These are phyloP conservation scores for Schizochytrium sp. DNA, from an alignment of 108 stramenopile species.

Conservation along the genomic window DNA sequence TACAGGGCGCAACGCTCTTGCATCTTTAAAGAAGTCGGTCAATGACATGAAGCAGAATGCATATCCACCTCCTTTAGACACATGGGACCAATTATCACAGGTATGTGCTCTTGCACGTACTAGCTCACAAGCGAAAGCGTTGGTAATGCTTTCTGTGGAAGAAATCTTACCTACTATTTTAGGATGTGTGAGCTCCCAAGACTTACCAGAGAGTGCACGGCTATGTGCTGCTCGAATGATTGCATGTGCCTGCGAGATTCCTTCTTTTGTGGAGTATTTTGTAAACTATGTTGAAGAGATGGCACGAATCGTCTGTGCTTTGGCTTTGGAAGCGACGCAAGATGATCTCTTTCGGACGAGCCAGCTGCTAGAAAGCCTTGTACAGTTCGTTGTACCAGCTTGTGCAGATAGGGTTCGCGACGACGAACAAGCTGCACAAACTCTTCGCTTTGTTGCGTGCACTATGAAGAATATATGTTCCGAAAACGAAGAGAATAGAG, in stretches of 20 bases:
- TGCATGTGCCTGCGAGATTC: background rate
- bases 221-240: background rate
- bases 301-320: background rate
- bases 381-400: background rate
- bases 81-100: too few species aligned
- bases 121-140: too few species aligned
- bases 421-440: background rate
- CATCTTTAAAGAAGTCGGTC: too few species aligned
- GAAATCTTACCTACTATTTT: too few species aligned
- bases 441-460: background rate
- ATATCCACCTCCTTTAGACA: too few species aligned
- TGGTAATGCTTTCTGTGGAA: too few species aligned
- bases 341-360: background rate
- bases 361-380: background rate
- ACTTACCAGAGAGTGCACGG: background rate
- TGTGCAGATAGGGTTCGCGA: background rate
- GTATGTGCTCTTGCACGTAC: too few species aligned
- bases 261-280: background rate
- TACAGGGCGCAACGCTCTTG: too few species aligned
- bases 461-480: slow-evolving; percentile 27
- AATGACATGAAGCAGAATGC: too few species aligned
- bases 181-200: too few species aligned
- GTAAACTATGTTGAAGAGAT: background rate
- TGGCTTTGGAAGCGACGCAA: background rate
- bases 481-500: background rate